Evolutionary conservation across 495 filamentous ascomycete genomes (phyloP).

Genomic region (Penicillium paradoxum): DNA sequence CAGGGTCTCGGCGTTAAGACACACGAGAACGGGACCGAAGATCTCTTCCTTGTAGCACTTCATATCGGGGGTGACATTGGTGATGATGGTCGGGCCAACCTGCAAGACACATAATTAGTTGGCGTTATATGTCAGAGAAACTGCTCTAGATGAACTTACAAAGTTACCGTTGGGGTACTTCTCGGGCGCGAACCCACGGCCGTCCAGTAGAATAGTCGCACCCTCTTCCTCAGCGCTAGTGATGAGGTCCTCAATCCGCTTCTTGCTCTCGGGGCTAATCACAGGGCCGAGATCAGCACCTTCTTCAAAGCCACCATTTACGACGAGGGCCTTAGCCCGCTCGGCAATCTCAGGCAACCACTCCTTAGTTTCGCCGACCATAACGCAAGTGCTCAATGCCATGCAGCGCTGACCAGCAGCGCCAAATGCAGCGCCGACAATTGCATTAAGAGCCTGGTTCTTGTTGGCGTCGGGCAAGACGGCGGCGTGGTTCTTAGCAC

Average conservation of each 20-base stretch:
- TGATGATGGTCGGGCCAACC: constrained; percentile 88
- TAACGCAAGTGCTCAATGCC: constrained; percentile 90
- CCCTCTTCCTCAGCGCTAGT: constrained; percentile 87
- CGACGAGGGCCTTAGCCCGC: constrained; percentile 79
- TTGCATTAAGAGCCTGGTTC: constrained; percentile 92
- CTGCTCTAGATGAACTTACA: constrained; percentile 41
- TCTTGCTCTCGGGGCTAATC: constrained; percentile 87
- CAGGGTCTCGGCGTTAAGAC: constrained; percentile 66
- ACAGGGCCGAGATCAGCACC: constrained; percentile 95
- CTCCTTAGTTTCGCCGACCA: constrained; percentile 89
- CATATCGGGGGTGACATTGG: constrained; percentile 88
- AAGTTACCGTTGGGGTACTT: constrained; percentile 98
- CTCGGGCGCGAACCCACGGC: constrained; percentile 76
- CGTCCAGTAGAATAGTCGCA: constrained; percentile 91
- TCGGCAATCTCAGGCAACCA: constrained; percentile 92
- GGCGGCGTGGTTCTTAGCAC: constrained; percentile 97
- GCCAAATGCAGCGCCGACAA: constrained; percentile 92
- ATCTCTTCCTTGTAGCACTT: constrained; percentile 95
- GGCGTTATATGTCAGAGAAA: neutral
- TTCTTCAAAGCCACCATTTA: constrained; percentile 92
- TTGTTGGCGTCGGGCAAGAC: constrained; percentile 96
- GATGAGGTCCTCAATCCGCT: constrained; percentile 85
- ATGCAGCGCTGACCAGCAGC: constrained; percentile 97
- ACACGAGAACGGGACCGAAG: constrained; percentile 76
- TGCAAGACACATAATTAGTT: constrained; percentile 18